Conservation (phyloP, 2,329 filamentous ascomycete genomes). For the Colletotrichum theobromicola region DNA sequence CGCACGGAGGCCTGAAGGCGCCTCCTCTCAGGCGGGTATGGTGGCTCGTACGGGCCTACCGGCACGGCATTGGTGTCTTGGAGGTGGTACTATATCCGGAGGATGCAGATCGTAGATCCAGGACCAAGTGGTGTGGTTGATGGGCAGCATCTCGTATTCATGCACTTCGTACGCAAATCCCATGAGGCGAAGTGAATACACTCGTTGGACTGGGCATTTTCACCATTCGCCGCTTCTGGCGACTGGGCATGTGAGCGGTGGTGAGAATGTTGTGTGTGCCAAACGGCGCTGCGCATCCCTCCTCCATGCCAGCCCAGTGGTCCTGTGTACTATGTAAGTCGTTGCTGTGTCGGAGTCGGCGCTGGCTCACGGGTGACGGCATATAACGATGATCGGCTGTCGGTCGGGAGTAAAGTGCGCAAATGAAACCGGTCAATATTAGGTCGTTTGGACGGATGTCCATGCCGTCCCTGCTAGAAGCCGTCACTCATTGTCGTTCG, state of each 20-base stretch:
- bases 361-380: neutral
- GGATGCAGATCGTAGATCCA: slow-evolving; percentile 7
- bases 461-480: slow-evolving; percentile 3
- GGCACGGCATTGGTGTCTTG: slow-evolving; percentile 1
- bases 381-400: neutral
- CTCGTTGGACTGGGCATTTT: neutral
- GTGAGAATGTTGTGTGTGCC: neutral
- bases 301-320: neutral
- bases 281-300: neutral
- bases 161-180: slow-evolving; percentile 10
- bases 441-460: neutral
- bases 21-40: neutral
- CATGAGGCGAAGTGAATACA: neutral
- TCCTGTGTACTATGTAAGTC: slow-evolving; percentile 2
- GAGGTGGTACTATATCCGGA: neutral
- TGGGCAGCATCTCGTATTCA: slow-evolving; percentile 18
- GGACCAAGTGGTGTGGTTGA: neutral
- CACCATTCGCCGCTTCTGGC: neutral
- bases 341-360: neutral
- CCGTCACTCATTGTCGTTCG: neutral
- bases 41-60: neutral
- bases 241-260: neutral
- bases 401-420: neutral
- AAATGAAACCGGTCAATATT: neutral
- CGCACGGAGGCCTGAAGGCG: neutral